These are phyloP conservation scores for Corymbia maculata DNA, from an alignment of 345 rosid genomes.

Conservation along the genomic window DNA sequence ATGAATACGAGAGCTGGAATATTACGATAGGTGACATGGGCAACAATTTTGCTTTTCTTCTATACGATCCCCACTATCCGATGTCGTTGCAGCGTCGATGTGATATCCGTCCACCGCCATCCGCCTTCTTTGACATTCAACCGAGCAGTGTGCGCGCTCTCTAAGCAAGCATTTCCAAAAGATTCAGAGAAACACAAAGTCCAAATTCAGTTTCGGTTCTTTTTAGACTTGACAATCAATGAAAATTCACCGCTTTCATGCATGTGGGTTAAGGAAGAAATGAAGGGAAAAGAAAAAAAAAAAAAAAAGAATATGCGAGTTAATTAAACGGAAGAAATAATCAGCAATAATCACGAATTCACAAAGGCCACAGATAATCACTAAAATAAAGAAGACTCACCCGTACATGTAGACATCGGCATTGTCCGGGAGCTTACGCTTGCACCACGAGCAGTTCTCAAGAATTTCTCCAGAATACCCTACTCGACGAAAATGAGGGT, in stretches of 20 bases:
- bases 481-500: neutral
- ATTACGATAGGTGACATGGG: neutral
- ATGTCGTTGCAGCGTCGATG: neutral
- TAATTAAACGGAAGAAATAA: neutral
- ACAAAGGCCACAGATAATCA: no score
- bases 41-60: neutral
- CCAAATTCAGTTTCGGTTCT: neutral
- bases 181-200: neutral
- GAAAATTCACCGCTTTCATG: no score
- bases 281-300: neutral
- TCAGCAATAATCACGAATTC: no score
- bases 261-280: neutral
- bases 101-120: neutral
- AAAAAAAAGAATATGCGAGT: neutral
- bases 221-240: neutral
- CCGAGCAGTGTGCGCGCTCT: neutral
- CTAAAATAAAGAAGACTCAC: neutral
- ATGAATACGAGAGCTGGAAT: no score
- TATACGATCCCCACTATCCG: neutral
- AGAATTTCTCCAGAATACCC: neutral
- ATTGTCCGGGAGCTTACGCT: neutral
- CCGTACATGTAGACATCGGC: neutral
- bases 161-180: neutral
- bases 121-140: neutral
- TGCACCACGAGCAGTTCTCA: neutral